Base-by-base conservation (phyloP, 306 rosid genomes). In the Vigna radiata region DNA sequence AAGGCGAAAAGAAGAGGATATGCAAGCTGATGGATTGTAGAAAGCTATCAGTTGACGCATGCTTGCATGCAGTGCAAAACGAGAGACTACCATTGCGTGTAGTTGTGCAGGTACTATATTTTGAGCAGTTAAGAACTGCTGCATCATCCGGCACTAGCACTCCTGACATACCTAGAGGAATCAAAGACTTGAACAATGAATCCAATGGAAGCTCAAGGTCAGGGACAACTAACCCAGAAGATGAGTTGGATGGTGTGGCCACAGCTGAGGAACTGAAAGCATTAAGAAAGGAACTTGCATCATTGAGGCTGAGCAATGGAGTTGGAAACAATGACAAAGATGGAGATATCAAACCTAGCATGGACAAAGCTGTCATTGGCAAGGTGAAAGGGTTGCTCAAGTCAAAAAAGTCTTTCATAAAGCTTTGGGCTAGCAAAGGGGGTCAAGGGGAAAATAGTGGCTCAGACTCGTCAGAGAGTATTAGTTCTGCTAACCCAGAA, bases 21-120 rank as follows among this genome's bases (percentile, higher is more conserved):
- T 96, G 99, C 93, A 91, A 89, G 84, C 79, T 96, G 85, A 92
- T 96, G 96, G 97, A 96, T 83, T 92, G 97, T 90, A 83, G 84
- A 76, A 96, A 85, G 77, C 87, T 96, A 16, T 96, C 99, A 0
- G 96, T 78, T 7, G 99, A 96, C 16, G 99, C 99, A 0, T 92
- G 97, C 79, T 59, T 89, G 90, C 99, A 96, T 16, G 99, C 96
- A 0, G 92, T 96, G 74, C 99, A 92, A 82, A 96, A 96, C 6
- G 99, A 96, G 92, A 87, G 99, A 82, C 94, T 96, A 5, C 99
- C 99, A 0, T 66, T 93, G 82, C 96, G 99, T 0, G 96, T 96
- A 8, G 94, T 96, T 7, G 97, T 96, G 87, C 99, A 96, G 85
- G 93, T 96, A 74, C 90, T 96, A 71, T 92, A 89, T 66, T 96